phyloP scores from a whole-genome alignment of 2,329 filamentous ascomycete species.

The Ophiostoma australiae region DNA sequence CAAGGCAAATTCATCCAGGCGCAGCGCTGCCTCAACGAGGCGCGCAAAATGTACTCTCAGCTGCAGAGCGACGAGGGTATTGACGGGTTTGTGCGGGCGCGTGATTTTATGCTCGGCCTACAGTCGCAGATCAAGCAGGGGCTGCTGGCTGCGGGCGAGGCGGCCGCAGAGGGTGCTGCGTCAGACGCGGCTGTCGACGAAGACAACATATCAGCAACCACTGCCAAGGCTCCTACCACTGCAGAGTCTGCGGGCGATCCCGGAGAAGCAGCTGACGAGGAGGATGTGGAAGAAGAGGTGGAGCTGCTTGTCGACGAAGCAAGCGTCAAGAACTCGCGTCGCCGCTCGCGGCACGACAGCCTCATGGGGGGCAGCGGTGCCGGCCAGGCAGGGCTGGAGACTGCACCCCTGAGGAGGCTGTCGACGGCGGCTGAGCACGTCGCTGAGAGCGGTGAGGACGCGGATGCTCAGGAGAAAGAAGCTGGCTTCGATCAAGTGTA shows the following conservation, averaged over 20 bases:
- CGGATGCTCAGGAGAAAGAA: constrained; percentile 2
- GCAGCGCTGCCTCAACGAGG: constrained; percentile 69
- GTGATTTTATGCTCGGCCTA: constrained; percentile 49
- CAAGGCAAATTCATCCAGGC: constrained; percentile 74
- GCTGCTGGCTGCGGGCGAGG: constrained; percentile 34
- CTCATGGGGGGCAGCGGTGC: constrained; percentile 40
- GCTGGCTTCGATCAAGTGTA: constrained; percentile 26
- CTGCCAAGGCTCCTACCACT: background rate
- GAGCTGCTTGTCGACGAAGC: constrained; percentile 45
- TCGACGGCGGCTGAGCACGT: background rate
- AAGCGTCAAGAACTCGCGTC: constrained; percentile 52
- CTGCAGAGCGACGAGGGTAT: constrained; percentile 49
- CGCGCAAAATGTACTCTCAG: constrained; percentile 51
- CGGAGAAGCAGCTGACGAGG: background rate
- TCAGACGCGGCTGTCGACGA: constrained; percentile 21
- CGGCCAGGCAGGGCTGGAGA: constrained; percentile 32
- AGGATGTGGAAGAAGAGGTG: constrained; percentile 32
- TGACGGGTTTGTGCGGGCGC: constrained; percentile 47
- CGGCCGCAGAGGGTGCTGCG: constrained; percentile 24
- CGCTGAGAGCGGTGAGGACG: background rate
- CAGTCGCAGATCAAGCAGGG: constrained; percentile 47
- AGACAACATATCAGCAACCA: background rate
- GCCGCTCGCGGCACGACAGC: constrained; percentile 52
- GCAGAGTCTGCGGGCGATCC: background rate
- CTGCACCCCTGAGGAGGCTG: constrained; percentile 31